Base-by-base conservation (phyloP, 768 basidiomycete species). In the Cystobasidium ongulense region DNA sequence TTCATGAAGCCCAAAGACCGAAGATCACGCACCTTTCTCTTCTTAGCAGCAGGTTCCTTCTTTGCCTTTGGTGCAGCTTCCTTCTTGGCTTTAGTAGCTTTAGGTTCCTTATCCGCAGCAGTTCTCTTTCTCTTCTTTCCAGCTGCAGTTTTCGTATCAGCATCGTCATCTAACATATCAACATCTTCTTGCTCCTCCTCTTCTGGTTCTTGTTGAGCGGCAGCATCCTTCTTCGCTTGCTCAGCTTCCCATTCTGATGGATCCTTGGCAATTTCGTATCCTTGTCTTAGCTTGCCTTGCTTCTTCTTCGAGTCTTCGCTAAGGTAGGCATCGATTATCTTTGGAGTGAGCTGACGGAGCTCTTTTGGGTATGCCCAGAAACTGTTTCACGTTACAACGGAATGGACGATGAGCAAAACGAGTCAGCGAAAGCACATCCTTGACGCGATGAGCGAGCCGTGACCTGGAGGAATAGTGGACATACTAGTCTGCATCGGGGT, bases 401-500 rank as follows among this genome's bases (percentile, higher is more conserved):
- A 43, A 18, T 25, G 65, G 46, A 27, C 35, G 63, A 8, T n/a
- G n/a, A n/a, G n/a, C n/a, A n/a, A n/a, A n/a, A n/a, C n/a, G n/a
- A n/a, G n/a, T n/a, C n/a, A 25, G 25, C 15, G 63, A 25, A 25
- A 36, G 21, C 23, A 64, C 63, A 64, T 18, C 23, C 15, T 31
- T 31, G 46, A 38, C 11, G 11, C 15, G 15, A 21, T 11, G 35
- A 52, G 29, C 78, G 62, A 73, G 21, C 33, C 17, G 72, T 46
- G 25, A 39, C 15, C 57, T n/a, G 18, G 72, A 63, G 29, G 21
- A 39, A 33, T 53, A 52, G 25, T 35, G 23, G 25, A 88, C 95
- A 81, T 79, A 98, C 96, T 88, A 90, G 82, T 97, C 95, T 64
- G 90, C 93, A 33, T 86, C 86, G 3, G 96, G 93, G 86, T 96